phyloP scores from a whole-genome alignment of 2,329 filamentous ascomycete species.

The Lasiodiplodia citricola region DNA sequence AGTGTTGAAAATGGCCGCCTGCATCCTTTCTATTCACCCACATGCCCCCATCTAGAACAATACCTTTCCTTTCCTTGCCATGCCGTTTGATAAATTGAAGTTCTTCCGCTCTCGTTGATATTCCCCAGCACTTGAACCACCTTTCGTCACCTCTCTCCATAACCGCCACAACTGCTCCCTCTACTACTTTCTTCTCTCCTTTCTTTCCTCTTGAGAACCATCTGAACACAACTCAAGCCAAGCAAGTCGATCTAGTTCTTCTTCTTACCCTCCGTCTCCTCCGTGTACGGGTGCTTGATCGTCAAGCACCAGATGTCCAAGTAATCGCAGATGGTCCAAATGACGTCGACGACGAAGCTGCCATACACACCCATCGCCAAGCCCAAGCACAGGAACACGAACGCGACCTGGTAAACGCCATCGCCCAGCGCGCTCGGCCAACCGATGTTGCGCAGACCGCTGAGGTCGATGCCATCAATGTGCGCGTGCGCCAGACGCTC shows the following conservation, averaged over 20 bases:
- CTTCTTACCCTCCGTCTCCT: constrained; percentile 34
- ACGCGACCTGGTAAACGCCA: constrained; percentile 86
- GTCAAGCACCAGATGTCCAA: constrained; percentile 98
- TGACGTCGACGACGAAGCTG: constrained; percentile 96
- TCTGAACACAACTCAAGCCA: not conserved
- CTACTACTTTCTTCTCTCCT: not conserved
- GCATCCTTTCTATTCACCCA: not conserved
- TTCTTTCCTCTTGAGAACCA: not conserved
- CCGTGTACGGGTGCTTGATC: constrained; percentile 79
- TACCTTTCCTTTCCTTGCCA: not conserved
- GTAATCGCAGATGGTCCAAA: constrained; percentile 97
- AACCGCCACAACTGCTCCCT: not conserved
- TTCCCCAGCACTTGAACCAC: not conserved
- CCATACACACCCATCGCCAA: constrained; percentile 89
- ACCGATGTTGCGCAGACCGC: constrained; percentile 50
- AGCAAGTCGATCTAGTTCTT: not conserved
- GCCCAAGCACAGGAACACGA: constrained; percentile 87
- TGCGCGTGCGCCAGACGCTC: constrained; percentile 38
- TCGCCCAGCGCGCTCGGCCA: constrained; percentile 53
- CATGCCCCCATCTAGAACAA: not conserved
- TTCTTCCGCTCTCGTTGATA: not conserved
- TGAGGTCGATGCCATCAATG: constrained; percentile 32
- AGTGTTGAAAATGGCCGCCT: not conserved
- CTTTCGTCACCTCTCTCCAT: not conserved
- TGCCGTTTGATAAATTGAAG: not conserved